Conservation (phyloP, 257 asterid genomes). For the Cynanchum wilfordii region DNA sequence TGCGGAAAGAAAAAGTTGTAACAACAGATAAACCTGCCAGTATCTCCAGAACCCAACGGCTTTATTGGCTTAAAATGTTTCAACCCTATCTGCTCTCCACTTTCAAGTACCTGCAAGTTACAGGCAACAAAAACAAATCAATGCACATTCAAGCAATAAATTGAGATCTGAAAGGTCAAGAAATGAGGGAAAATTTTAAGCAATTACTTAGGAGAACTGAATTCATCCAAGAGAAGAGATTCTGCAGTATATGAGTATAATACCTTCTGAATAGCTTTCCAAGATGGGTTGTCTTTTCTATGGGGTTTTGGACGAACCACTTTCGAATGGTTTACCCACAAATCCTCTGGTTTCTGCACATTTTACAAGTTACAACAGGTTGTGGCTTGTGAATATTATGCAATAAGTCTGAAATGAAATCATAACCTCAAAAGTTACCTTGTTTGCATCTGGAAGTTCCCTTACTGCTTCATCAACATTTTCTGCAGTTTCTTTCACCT, state of each 20-base stretch:
- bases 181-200: not conserved
- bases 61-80: constrained; percentile 88
- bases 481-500: constrained; percentile 95
- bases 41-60: constrained; percentile 98
- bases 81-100: constrained; percentile 76
- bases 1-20: not conserved
- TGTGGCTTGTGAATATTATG: constrained; percentile 14
- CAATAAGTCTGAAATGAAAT: not conserved
- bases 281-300: constrained; percentile 64
- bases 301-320: constrained; percentile 92
- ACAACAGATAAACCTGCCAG: constrained; percentile 62
- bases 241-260: no score
- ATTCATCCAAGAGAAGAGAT: not conserved
- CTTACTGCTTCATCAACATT: constrained; percentile 90
- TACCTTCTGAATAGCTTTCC: constrained; percentile 89
- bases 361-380: constrained; percentile 8
- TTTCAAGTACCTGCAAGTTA: constrained; percentile 50
- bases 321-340: constrained; percentile 89
- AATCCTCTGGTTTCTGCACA: constrained; percentile 95
- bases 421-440: constrained; percentile 33
- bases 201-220: not conserved
- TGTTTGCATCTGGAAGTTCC: constrained; percentile 97
- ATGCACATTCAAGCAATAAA: constrained; percentile 8
- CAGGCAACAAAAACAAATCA: not conserved
- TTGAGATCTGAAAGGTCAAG: not conserved